phyloP scores from a whole-genome alignment of 164 flowering plant genomes.

The Houttuynia cordata region DNA sequence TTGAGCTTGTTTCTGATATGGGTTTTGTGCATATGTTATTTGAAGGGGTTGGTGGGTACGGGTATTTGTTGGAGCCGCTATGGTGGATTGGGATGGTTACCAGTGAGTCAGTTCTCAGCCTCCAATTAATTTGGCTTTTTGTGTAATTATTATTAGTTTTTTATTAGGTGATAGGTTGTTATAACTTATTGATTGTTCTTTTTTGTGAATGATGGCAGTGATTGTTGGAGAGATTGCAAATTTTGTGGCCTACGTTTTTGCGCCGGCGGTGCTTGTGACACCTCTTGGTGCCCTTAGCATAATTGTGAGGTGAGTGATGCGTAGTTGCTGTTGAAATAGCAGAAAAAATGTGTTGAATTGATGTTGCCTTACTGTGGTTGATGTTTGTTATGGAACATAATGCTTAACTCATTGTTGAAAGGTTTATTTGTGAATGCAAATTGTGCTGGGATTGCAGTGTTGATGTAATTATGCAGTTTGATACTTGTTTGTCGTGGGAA shows the following conservation, averaged over 20 bases:
- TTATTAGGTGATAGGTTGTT: not conserved
- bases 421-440: not conserved
- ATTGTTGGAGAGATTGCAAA: constrained; percentile 81
- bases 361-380: too few species aligned
- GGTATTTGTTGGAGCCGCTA: constrained; percentile 77
- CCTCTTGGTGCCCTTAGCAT: constrained; percentile 96
- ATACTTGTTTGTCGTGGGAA: too few species aligned
- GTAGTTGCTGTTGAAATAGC: too few species aligned
- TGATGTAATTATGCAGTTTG: too few species aligned
- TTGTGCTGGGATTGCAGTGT: not conserved
- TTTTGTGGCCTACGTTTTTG: constrained; percentile 82
- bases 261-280: constrained; percentile 91
- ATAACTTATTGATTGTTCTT: constrained; percentile 1
- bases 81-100: constrained; percentile 97
- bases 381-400: not conserved
- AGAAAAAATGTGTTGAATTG: not conserved
- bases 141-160: not conserved
- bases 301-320: constrained; percentile 55
- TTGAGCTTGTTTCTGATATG: not conserved
- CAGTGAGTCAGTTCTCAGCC: constrained; percentile 40
- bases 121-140: too few species aligned
- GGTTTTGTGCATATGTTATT: not conserved
- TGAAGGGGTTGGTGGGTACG: constrained; percentile 78
- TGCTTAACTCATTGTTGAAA: not conserved
- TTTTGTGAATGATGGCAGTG: constrained; percentile 32